A percentile compares a stretch with the other conserved stretches of the same genome.
These are phyloP conservation scores for Populus trichocarpa DNA, from an alignment of 441 rosid genomes.

Conservation along the genomic window DNA sequence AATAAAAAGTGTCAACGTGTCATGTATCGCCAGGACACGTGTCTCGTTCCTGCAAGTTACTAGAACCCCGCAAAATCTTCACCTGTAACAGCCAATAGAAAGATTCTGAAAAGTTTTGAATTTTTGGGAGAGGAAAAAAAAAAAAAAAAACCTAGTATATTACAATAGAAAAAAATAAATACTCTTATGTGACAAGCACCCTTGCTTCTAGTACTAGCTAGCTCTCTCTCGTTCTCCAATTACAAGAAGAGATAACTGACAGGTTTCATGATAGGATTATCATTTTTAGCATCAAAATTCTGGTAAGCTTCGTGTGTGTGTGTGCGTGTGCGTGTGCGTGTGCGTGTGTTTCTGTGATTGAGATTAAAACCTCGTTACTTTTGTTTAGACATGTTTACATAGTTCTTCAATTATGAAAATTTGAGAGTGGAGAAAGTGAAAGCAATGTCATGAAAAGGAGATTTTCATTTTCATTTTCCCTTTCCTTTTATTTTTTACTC, in stretches of 20 bases:
- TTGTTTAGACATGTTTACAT: neutral
- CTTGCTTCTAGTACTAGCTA: neutral
- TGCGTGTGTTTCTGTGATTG: no score
- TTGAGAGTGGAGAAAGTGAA: neutral
- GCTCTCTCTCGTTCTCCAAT: neutral
- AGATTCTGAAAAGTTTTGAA: neutral
- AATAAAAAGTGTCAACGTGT: neutral
- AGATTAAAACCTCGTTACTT: neutral
- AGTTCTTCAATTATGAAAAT: neutral
- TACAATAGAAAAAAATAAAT: no score
- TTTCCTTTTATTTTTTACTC: neutral
- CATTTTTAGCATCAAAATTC: neutral
- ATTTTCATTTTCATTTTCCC: conserved; percentile 2
- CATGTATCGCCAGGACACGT: neutral
- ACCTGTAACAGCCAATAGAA: neutral
- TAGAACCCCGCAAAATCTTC: neutral
- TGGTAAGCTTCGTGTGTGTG: neutral
- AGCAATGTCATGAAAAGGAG: neutral
- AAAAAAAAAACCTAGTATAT: no score
- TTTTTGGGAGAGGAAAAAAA: neutral
- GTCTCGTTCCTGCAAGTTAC: neutral
- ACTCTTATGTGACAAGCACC: neutral
- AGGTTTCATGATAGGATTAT: neutral
- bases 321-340: no score
- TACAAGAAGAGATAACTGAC: neutral